Evolutionary conservation across 208 protist species (phyloP).

Genomic region (Trypanosomatidae sp.): DNA sequence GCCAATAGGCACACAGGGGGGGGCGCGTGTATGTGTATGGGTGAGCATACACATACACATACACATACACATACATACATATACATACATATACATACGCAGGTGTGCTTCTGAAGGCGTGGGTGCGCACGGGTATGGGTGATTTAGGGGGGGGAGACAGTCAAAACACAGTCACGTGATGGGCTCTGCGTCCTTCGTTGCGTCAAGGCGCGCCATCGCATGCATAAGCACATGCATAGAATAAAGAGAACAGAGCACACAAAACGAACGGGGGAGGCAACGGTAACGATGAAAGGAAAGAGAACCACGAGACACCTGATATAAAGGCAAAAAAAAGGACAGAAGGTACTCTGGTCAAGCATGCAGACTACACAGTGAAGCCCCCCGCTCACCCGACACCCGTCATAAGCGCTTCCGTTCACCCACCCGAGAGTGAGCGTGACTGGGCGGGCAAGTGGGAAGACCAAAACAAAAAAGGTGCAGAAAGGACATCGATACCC

Average conservation of each 20-base stretch:
- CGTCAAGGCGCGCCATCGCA: background rate
- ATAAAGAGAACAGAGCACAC: background rate
- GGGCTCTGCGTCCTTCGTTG: background rate
- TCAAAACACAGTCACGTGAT: background rate
- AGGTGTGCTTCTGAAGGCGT: background rate
- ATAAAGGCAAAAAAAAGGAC: background rate
- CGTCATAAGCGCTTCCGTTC: background rate
- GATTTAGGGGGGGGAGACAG: too few species aligned
- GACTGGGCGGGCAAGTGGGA: background rate
- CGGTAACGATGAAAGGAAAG: background rate
- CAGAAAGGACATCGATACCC: background rate
- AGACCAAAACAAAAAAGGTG: background rate
- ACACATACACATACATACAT: background rate
- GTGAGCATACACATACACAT: background rate
- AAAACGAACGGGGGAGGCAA: background rate
- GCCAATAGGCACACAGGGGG: background rate
- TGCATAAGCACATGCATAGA: background rate
- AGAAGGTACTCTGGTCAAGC: background rate
- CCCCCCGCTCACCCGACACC: background rate
- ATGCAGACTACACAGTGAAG: background rate
- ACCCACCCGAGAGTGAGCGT: background rate
- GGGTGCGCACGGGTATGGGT: too few species aligned
- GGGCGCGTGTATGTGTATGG: background rate
- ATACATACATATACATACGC: background rate
- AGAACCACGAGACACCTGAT: background rate